phyloP scores from a whole-genome alignment of 768 basidiomycete species.

The Coprinopsis cinerea region DNA sequence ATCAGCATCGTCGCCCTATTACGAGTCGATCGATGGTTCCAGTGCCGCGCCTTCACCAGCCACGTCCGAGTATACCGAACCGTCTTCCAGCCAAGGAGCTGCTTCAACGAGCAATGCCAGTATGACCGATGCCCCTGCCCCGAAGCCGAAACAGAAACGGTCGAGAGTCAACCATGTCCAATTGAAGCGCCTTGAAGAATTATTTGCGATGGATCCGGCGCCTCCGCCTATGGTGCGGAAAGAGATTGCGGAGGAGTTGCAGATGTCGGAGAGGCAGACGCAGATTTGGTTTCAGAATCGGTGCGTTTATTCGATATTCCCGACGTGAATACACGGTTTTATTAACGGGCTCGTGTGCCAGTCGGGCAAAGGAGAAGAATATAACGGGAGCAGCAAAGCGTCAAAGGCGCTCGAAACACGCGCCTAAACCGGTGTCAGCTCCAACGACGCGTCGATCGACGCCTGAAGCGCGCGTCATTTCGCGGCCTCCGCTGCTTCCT shows the following conservation, averaged over 20 bases:
- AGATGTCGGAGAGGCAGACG: slow-evolving; percentile 83
- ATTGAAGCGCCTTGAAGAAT: slow-evolving; percentile 65
- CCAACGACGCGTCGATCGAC: neutral
- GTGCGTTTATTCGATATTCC: slow-evolving; percentile 25
- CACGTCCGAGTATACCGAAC: too few species aligned
- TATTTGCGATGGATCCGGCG: slow-evolving; percentile 63
- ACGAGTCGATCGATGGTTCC: too few species aligned
- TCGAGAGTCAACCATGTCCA: slow-evolving; percentile 78
- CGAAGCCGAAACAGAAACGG: slow-evolving; percentile 50
- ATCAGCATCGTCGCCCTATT: too few species aligned
- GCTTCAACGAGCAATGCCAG: too few species aligned
- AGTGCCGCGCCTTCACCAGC: too few species aligned
- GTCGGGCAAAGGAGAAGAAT: slow-evolving; percentile 75
- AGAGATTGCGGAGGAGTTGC: slow-evolving; percentile 68
- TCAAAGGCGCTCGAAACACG: slow-evolving; percentile 20
- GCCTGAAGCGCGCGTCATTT: neutral
- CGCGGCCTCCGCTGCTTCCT: neutral
- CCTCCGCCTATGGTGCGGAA: slow-evolving; percentile 66
- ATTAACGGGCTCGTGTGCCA: slow-evolving; percentile 21
- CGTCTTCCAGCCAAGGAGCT: too few species aligned
- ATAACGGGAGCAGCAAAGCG: slow-evolving; percentile 50
- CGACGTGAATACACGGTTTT: neutral
- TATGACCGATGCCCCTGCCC: too few species aligned
- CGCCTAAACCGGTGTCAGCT: slow-evolving; percentile 11
- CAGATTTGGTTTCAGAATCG: slow-evolving; percentile 91